phyloP scores from a whole-genome alignment of 2,329 filamentous ascomycete species.

The Chalaropsis ovoidea region DNA sequence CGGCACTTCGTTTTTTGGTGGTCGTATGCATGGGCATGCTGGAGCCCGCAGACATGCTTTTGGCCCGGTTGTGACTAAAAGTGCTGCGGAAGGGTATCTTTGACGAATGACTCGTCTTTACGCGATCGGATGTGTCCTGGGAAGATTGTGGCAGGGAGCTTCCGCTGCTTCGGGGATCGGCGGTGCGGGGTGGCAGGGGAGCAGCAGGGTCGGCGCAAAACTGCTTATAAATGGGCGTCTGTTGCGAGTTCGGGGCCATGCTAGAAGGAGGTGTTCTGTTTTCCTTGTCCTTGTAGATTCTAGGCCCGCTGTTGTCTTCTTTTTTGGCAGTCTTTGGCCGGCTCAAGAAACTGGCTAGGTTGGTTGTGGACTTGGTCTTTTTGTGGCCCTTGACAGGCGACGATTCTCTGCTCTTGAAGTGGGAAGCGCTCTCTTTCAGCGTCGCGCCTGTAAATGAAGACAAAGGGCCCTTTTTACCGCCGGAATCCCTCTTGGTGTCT shows the following conservation, averaged over 20 bases:
- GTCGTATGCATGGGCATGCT: slow-evolving; percentile 13
- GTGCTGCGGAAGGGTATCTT: slow-evolving; percentile 26
- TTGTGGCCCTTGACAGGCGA: slow-evolving; percentile 52
- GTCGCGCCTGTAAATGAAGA: slow-evolving; percentile 18
- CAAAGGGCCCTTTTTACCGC: slow-evolving; percentile 15
- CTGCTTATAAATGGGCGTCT: slow-evolving; percentile 22
- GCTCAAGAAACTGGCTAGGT: slow-evolving; percentile 65
- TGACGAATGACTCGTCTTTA: slow-evolving; percentile 17
- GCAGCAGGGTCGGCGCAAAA: slow-evolving; percentile 18
- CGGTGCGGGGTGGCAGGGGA: slow-evolving; percentile 5
- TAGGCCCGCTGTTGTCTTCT: slow-evolving; percentile 23
- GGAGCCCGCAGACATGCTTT: slow-evolving; percentile 27
- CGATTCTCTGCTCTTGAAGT: slow-evolving; percentile 36
- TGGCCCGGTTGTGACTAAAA: slow-evolving; percentile 34
- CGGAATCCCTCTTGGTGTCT: slow-evolving; percentile 32
- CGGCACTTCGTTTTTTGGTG: slow-evolving; percentile 34
- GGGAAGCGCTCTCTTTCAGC: slow-evolving; percentile 28
- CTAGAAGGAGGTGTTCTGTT: slow-evolving; percentile 24
- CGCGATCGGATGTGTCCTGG: not conserved
- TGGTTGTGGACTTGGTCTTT: slow-evolving; percentile 75
- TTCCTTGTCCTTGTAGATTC: slow-evolving; percentile 25
- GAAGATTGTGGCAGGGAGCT: slow-evolving; percentile 8
- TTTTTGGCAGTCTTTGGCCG: slow-evolving; percentile 65
- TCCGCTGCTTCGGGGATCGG: slow-evolving; percentile 13
- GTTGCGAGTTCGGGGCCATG: slow-evolving; percentile 15